phyloP scores from a whole-genome alignment of 169 alveolate species.

The Cryptosporidium ryanae region DNA sequence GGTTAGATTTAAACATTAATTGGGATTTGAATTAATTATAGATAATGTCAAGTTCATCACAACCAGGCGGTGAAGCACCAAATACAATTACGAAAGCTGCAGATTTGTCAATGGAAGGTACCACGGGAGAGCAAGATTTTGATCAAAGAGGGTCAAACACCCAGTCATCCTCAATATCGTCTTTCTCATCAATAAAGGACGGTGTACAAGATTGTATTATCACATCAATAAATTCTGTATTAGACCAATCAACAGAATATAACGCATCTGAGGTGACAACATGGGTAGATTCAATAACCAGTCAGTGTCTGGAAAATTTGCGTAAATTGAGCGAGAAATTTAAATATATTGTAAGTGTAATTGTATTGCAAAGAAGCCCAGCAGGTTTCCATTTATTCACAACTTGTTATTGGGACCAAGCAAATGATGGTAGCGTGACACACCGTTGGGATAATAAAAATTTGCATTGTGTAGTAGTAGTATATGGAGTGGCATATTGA shows the following conservation, averaged over 20 bases:
- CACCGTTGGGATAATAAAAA: conserved; percentile 83
- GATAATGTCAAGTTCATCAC: conserved; percentile 44
- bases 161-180: conserved; percentile 35
- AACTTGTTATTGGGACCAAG: conserved; percentile 88
- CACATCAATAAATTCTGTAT: conserved; percentile 61
- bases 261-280: conserved; percentile 73
- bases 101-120: conserved; percentile 22
- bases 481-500: conserved; percentile 79
- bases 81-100: conserved; percentile 5
- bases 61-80: conserved; percentile 18
- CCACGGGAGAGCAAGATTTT: conserved; percentile 42
- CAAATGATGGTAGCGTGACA: conserved; percentile 86
- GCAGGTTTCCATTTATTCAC: conserved; percentile 86
- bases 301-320: conserved; percentile 69
- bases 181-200: conserved; percentile 65
- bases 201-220: conserved; percentile 72
- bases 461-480: conserved; percentile 82
- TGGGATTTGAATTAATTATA: too few species aligned
- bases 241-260: conserved; percentile 68
- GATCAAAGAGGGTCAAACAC: conserved; percentile 27
- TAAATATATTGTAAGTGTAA: conserved; percentile 82
- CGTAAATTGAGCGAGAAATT: conserved; percentile 78
- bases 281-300: conserved; percentile 79
- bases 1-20: too few species aligned
- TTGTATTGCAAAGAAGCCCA: conserved; percentile 83